These are phyloP conservation scores for Dendrocalamus sinicus DNA, from an alignment of 176 grass and related monocot species.

Conservation along the genomic window DNA sequence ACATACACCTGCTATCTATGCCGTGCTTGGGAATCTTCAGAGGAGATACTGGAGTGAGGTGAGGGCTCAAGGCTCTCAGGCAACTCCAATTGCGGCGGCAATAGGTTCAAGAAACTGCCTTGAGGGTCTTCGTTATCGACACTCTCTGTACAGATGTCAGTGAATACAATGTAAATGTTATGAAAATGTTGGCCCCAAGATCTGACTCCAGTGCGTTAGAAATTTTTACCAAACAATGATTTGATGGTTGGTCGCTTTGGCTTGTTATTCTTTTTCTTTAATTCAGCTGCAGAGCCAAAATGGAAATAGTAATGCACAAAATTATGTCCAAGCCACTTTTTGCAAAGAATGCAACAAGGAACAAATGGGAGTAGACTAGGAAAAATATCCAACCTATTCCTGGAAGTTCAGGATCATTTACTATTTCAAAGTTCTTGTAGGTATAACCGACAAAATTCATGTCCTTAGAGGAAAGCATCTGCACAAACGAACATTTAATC, in stretches of 20 bases:
- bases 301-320: background rate
- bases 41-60: conserved; percentile 64
- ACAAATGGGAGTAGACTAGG: background rate
- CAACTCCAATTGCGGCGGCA: conserved; percentile 59
- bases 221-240: conserved; percentile 71
- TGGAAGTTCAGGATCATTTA: conserved; percentile 55
- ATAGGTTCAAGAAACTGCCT: conserved; percentile 56
- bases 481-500: conserved; percentile 30
- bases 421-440: conserved; percentile 65
- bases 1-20: conserved; percentile 45
- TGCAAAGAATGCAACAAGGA: conserved; percentile 11
- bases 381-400: conserved; percentile 53
- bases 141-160: conserved; percentile 43
- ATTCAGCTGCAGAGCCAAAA: conserved; percentile 54
- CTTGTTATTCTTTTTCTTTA: conserved; percentile 69
- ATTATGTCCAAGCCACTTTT: background rate
- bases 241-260: conserved; percentile 74
- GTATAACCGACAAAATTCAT: conserved; percentile 60
- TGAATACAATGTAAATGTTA: conserved; percentile 24
- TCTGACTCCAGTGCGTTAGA: background rate
- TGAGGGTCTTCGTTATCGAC: conserved; percentile 41
- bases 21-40: conserved; percentile 52
- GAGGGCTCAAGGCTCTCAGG: conserved; percentile 60
- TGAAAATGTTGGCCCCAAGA: background rate
- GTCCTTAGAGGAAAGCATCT: conserved; percentile 68